Conservation (phyloP, 2,329 filamentous ascomycete species). For the Dothideomycetes sp. region DNA sequence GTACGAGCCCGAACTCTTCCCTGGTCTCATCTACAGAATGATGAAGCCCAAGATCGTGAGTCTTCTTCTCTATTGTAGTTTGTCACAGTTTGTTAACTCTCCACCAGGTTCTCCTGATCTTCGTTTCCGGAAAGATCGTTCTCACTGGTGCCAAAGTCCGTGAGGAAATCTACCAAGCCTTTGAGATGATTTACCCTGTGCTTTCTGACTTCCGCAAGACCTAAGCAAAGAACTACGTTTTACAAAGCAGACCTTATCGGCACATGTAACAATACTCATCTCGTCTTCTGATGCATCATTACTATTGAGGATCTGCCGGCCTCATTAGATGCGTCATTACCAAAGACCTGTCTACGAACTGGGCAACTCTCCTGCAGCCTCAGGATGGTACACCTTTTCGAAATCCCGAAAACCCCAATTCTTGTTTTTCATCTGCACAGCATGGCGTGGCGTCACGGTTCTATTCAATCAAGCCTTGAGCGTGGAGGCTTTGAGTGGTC, state of each 20-base stretch:
- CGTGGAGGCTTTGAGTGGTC: slow-evolving; percentile 8
- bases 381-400: background rate
- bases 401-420: slow-evolving; percentile 1
- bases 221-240: slow-evolving; percentile 14
- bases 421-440: slow-evolving; percentile 12
- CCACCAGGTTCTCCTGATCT: slow-evolving; percentile 72
- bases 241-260: slow-evolving; percentile 4
- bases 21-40: slow-evolving; percentile 99
- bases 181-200: slow-evolving; percentile 96
- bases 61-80: background rate
- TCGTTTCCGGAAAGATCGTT: slow-evolving; percentile 97
- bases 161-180: slow-evolving; percentile 95
- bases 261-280: slow-evolving; percentile 15
- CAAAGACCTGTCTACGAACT: too few species aligned
- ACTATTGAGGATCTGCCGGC: slow-evolving; percentile 13
- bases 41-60: slow-evolving; percentile 88
- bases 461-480: slow-evolving; percentile 10
- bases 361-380: too few species aligned
- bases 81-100: slow-evolving; percentile 1
- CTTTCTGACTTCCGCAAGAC: slow-evolving; percentile 47
- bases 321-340: slow-evolving; percentile 9
- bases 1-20: slow-evolving; percentile 97
- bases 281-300: slow-evolving; percentile 11
- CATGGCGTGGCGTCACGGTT: slow-evolving; percentile 17
- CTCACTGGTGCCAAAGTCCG: slow-evolving; percentile 95